A percentile compares a stretch with the other conserved stretches of the same genome.
phyloP scores from a whole-genome alignment of 345 rosid species.

The Eutrema heterophyllum region DNA sequence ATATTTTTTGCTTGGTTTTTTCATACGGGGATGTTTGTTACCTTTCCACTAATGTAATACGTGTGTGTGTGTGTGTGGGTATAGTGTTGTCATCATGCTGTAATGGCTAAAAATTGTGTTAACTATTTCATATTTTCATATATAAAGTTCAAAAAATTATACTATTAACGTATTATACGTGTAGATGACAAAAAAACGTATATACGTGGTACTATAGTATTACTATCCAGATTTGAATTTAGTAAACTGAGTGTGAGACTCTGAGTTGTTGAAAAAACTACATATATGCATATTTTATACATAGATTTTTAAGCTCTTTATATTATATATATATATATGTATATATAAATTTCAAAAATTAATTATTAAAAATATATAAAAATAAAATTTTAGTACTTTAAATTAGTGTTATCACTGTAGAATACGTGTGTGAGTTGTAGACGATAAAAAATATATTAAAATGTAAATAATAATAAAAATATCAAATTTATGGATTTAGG shows the following conservation, averaged over 20 bases:
- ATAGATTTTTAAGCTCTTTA: no score
- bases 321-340: no score
- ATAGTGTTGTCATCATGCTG: conserved; percentile 23
- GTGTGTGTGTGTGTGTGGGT: conserved; percentile 10
- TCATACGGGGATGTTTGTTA: not conserved
- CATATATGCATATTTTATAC: no score
- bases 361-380: not conserved
- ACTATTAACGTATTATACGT: not conserved
- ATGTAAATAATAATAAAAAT: not conserved
- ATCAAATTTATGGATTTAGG: not conserved
- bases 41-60: not conserved
- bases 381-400: not conserved
- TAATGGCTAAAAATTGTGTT: not conserved
- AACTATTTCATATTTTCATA: not conserved
- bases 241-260: no score
- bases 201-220: not conserved
- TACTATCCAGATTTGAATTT: not conserved
- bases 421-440: not conserved
- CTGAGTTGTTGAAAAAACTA: no score
- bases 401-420: not conserved
- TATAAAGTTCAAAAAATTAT: not conserved
- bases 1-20: not conserved
- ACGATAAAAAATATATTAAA: not conserved
- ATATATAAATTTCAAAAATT: no score
- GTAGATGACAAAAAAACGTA: no score